Conservation (phyloP, 1,284 basidiomycete genomes). For the Puccinia triticina region DNA sequence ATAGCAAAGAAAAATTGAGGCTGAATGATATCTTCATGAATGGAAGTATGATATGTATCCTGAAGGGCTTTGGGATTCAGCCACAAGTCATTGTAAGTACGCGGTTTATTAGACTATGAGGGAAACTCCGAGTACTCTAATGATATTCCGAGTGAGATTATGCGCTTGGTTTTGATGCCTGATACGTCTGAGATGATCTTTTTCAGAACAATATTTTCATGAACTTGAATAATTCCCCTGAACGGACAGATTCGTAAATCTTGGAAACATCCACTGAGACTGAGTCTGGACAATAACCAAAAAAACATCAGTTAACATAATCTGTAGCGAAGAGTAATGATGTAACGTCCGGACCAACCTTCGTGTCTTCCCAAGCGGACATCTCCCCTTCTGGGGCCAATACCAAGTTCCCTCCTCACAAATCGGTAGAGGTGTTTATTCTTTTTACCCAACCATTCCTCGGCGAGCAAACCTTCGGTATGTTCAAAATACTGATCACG, state of each 20-base stretch:
- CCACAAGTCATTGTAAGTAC: no score
- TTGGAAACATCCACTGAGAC: slow-evolving; percentile 41
- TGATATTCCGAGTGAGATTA: no score
- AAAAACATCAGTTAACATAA: not conserved
- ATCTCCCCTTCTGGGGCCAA: slow-evolving; percentile 39
- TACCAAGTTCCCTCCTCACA: slow-evolving; percentile 34
- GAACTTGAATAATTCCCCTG: slow-evolving; percentile 41
- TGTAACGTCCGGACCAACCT: not conserved
- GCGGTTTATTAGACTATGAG: no score
- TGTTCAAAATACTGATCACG: slow-evolving; percentile 32
- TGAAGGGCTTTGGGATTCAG: no score
- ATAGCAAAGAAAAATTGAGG: no score
- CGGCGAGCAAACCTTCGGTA: slow-evolving; percentile 17
- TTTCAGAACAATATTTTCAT: slow-evolving; percentile 15
- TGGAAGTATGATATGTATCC: no score
- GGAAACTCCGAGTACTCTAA: no score
- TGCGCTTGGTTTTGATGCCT: no score
- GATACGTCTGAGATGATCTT: no score
- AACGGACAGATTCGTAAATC: slow-evolving; percentile 37
- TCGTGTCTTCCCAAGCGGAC: slow-evolving; percentile 33
- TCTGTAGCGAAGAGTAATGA: not conserved
- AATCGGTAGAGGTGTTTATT: slow-evolving; percentile 33
- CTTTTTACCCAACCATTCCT: slow-evolving; percentile 17
- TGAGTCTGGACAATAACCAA: slow-evolving; percentile 3
- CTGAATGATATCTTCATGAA: no score